phyloP scores from a whole-genome alignment of 192 early-diverging fungal genomes.

The Diversispora eburnea region DNA sequence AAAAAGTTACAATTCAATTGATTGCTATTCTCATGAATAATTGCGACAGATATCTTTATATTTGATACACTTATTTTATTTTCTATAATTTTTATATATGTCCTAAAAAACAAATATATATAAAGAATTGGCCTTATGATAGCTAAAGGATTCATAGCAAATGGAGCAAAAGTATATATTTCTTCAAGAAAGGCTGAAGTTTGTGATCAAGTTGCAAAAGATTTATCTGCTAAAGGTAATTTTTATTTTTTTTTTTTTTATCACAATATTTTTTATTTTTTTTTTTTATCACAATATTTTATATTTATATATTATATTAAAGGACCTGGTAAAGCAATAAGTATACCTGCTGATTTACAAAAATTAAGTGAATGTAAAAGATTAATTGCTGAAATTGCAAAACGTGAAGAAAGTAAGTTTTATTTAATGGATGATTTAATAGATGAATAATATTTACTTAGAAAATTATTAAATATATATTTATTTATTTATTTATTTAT shows the following conservation, averaged over 20 bases:
- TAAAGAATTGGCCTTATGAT: slow-evolving; percentile 54
- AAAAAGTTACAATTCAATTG: too few relatives aligned
- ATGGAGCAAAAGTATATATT: slow-evolving; percentile 91
- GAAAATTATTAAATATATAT: not conserved
- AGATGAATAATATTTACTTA: too few relatives aligned
- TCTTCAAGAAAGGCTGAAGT: slow-evolving; percentile 51
- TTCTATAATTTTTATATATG: too few relatives aligned
- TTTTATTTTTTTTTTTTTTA: too few relatives aligned
- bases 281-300: too few relatives aligned
- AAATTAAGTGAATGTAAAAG: slow-evolving; percentile 32
- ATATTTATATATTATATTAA: not conserved
- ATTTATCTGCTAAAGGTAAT: slow-evolving; percentile 13
- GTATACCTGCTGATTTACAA: slow-evolving; percentile 67
- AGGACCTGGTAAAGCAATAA: slow-evolving; percentile 65
- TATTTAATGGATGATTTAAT: too few relatives aligned
- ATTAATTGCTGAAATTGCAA: slow-evolving; percentile 42
- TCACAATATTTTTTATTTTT: not conserved
- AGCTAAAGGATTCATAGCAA: slow-evolving; percentile 70
- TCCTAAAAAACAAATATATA: not conserved
- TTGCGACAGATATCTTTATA: too few relatives aligned
- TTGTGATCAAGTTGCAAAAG: slow-evolving; percentile 22
- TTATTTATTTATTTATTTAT: too few relatives aligned
- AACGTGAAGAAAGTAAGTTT: slow-evolving; percentile 36
- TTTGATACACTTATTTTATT: too few relatives aligned
- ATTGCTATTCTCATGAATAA: too few relatives aligned